A percentile compares a stretch with the other conserved stretches of the same genome.
Evolutionary conservation across 2,329 filamentous ascomycete genomes (phyloP).

Genomic region (Colletotrichum coccodes): DNA sequence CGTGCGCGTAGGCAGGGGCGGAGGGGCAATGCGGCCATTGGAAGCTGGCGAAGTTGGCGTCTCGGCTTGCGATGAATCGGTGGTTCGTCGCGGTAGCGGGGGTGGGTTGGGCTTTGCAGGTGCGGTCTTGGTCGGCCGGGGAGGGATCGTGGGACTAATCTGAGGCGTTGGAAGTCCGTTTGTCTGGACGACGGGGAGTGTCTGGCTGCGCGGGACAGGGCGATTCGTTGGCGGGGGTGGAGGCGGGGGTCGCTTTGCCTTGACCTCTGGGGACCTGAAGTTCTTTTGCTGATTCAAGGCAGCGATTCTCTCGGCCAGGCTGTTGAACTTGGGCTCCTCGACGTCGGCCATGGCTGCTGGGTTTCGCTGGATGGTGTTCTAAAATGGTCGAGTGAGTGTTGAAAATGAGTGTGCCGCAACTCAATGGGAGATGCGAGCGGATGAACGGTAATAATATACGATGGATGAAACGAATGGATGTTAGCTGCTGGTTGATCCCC

Average conservation of each 20-base stretch:
- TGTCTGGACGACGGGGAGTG: conserved; percentile 46
- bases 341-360: conserved; percentile 63
- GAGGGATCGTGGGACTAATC: conserved; percentile 50
- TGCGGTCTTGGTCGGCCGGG: conserved; percentile 43
- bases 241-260: conserved; percentile 52
- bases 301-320: conserved; percentile 70
- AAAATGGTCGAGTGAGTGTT: not conserved
- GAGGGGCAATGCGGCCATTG: conserved; percentile 42
- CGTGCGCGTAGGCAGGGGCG: conserved; percentile 49
- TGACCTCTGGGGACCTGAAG: conserved; percentile 54
- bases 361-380: not conserved
- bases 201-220: conserved; percentile 49
- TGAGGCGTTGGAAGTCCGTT: conserved; percentile 32
- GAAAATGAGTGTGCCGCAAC: not conserved
- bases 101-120: conserved; percentile 45
- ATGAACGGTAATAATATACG: conserved; percentile 18
- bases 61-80: conserved; percentile 36
- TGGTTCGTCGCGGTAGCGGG: conserved; percentile 50
- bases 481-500: not conserved
- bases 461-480: not conserved
- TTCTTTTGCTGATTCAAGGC: conserved; percentile 71
- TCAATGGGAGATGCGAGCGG: conserved; percentile 4
- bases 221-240: conserved; percentile 56
- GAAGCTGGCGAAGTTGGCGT: conserved; percentile 38
- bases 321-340: conserved; percentile 70